Evolutionary conservation across 1,139 yeast genomes (phyloP), one percentile per base, ranked within the genome.

Genomic region (Sugiyamaella japonica): DNA sequence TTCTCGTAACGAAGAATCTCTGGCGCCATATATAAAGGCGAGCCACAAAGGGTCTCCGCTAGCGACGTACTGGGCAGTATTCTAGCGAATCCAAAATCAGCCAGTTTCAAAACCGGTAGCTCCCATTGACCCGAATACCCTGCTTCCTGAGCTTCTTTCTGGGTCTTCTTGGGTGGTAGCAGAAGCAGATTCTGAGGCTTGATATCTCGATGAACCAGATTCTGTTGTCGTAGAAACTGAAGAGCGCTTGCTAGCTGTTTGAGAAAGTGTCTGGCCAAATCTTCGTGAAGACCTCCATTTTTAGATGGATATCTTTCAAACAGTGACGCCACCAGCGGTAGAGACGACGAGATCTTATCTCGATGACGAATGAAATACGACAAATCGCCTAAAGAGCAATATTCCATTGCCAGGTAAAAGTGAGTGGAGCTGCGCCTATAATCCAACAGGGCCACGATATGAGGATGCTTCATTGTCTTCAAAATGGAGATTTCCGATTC

Each of bases 21-120:
- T 0, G 99, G 99, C 0, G 99, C 99, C 99, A 93, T 93, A 70
- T 95, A 93, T 47, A 93, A 66, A 1, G 99, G 99, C 9, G 97
- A 89, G 1, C 99, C 99, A 76, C 99, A 93, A 60, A 93, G 76
- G 2, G 99, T 93, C 70, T 93, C 99, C 1, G 99, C 98, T 81
- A 95, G 78, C 1, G 96, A 85, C 1, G 97, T 87, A 47, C 88
- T 84, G 8, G 98, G 98, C 61, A 93, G 76, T 66, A 90, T 88
- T 59, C 99, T 78, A 5, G 99, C 99, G 74, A 93, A 95, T 0
- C 99, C 99, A 72, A 93, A 93, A 73, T 93, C 99, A 15, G 99
- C 99, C 58, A 93, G 85, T 69, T 93, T 91, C 60, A 93, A 77
- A 15, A 90, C 80, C 1, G 99, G 99, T 59, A 93, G 76, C 63